Evolutionary conservation across 768 basidiomycete genomes (phyloP), one percentile per base, ranked within the genome.

Genomic region (Cyclocybe aegerita): DNA sequence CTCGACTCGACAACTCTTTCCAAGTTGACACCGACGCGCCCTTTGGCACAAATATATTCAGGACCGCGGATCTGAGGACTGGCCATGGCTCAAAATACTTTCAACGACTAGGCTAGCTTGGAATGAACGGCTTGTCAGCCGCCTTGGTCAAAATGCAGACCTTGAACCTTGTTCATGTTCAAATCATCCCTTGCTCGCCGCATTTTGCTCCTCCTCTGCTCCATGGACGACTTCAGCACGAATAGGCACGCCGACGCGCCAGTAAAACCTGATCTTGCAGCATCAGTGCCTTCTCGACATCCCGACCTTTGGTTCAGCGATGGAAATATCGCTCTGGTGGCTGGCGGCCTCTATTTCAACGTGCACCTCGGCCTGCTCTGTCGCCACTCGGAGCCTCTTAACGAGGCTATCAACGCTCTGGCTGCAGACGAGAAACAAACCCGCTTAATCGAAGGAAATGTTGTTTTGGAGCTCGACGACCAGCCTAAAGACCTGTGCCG

Each of bases 341-440:
- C 83, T 43, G 80, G 72, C 5, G 59, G 68, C 1, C 70, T 69
- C 48, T 88, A 86, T 60, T 90, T 90, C 60, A 63, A 86, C 48
- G 82, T 90, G 2, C 89, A 90, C 62, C 71, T 70, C 55, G 84
- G 86, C 9, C 66, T 90, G 10, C 68, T 91, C 10, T 76, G 70
- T 45, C 80, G 83, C 7, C 87, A 88, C 58, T 90, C 88, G 0
- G 58, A 61, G 1, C 72, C 80, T 33, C 65, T 90, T 4, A 59
- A 64, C 16, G 64, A 73, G 10, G 65, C 72, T 43, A 69, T 81
- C 33, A 61, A 68, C 4, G 60, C 65, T 16, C 55, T 72, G 23
- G 62, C 72, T 53, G 50, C 50, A 37, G 56, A 50, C 59, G 56
- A 43, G 46, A 46, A 14, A 33, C 57, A 50, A 16, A 32, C 48